Evolutionary conservation across 2,329 filamentous ascomycete genomes (phyloP).

Genomic region (Cercospora zeina): DNA sequence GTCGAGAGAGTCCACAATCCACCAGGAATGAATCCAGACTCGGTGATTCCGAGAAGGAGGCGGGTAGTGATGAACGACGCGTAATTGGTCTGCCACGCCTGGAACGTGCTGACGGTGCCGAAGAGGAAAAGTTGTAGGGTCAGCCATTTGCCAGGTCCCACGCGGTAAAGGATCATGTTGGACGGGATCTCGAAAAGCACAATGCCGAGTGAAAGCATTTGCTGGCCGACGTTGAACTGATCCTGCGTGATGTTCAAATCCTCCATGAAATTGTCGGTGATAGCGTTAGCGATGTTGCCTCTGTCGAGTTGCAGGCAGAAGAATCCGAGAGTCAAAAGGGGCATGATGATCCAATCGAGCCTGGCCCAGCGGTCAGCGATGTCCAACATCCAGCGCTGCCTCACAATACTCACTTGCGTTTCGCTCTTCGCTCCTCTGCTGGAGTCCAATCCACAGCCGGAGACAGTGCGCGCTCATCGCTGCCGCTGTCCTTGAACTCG

Average conservation of each 20-base stretch:
- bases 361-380: slow-evolving; percentile 19
- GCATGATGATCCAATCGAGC: slow-evolving; percentile 40
- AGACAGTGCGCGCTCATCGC: slow-evolving; percentile 11
- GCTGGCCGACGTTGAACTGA: slow-evolving; percentile 41
- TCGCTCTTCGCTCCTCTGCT: slow-evolving; percentile 35
- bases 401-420: slow-evolving; percentile 33
- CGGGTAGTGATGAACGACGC: slow-evolving; percentile 44
- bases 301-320: slow-evolving; percentile 40
- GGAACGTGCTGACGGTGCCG: slow-evolving; percentile 46
- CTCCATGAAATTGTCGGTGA: slow-evolving; percentile 39
- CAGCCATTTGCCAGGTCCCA: slow-evolving; percentile 46
- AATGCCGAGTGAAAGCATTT: slow-evolving; percentile 40
- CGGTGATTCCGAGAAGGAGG: slow-evolving; percentile 43
- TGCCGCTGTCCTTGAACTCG: slow-evolving; percentile 10
- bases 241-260: slow-evolving; percentile 39
- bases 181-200: slow-evolving; percentile 39
- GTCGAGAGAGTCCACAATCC: slow-evolving; percentile 52
- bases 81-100: slow-evolving; percentile 45
- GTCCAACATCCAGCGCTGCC: background rate
- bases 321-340: slow-evolving; percentile 39
- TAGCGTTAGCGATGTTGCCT: slow-evolving; percentile 39
- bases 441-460: slow-evolving; percentile 27
- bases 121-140: slow-evolving; percentile 43
- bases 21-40: slow-evolving; percentile 52
- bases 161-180: slow-evolving; percentile 40